Conservation (phyloP, 495 filamentous ascomycete genomes). For the Aspergillus kassunensis region DNA sequence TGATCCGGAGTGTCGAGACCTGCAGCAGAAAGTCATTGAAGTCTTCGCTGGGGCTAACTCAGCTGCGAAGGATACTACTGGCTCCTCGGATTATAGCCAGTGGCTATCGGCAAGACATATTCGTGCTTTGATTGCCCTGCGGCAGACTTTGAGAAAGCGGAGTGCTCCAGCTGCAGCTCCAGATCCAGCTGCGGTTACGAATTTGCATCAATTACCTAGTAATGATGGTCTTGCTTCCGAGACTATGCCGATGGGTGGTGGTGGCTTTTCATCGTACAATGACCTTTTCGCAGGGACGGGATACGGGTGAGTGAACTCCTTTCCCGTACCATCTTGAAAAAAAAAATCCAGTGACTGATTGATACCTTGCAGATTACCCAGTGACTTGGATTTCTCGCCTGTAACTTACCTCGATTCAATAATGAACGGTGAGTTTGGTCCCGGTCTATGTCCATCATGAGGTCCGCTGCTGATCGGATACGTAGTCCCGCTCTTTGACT, state of each 20-base stretch:
- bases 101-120: constrained; percentile 37
- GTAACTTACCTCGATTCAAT: constrained; percentile 34
- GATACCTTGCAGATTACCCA: neutral
- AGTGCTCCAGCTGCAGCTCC: neutral
- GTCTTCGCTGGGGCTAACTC: constrained; percentile 28
- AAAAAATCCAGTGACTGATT: neutral
- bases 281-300: constrained; percentile 1
- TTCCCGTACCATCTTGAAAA: too few relatives aligned
- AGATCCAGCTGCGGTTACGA: neutral
- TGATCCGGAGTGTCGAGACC: constrained; percentile 28
- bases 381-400: constrained; percentile 25
- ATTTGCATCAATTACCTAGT: neutral
- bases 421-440: constrained; percentile 29
- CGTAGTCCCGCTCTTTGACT: constrained; percentile 29
- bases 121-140: constrained; percentile 28
- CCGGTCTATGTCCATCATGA: neutral
- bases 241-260: neutral
- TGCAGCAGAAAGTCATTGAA: constrained; percentile 34
- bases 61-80: constrained; percentile 11
- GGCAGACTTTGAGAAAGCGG: constrained; percentile 17
- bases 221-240: neutral
- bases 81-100: constrained; percentile 18
- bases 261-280: constrained; percentile 2
- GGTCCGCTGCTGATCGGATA: neutral
- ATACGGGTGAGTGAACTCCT: constrained; percentile 8